Evolutionary conservation across 495 filamentous ascomycete species (phyloP).

Genomic region (Podospora appendiculata): DNA sequence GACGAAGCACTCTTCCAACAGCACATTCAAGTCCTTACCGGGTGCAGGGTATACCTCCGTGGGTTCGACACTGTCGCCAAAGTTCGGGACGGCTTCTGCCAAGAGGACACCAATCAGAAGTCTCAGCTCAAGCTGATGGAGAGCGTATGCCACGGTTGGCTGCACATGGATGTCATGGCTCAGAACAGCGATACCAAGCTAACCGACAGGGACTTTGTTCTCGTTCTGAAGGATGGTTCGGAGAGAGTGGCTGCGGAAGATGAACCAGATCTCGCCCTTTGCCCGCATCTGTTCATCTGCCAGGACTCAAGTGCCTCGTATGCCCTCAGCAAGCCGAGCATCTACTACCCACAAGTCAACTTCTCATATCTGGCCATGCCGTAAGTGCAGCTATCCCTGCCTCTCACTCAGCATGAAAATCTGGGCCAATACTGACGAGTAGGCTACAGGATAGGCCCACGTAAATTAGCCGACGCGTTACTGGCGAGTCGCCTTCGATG

Average conservation of each 20-base stretch:
- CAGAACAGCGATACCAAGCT: not conserved
- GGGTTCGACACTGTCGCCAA: conserved; percentile 20
- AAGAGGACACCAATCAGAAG: conserved; percentile 22
- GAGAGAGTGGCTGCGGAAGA: not conserved
- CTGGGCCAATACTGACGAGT: too few relatives aligned
- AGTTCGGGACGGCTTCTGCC: conserved; percentile 11
- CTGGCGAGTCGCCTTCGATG: not conserved
- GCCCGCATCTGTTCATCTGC: conserved; percentile 7
- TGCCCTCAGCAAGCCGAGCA: conserved; percentile 15
- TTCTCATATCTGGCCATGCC: conserved; percentile 22
- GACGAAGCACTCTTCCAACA: conserved; percentile 8
- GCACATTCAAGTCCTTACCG: conserved; percentile 28
- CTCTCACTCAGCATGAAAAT: too few relatives aligned
- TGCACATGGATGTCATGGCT: conserved; percentile 15
- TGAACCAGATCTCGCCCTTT: not conserved
- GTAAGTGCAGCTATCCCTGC: conserved; percentile 6
- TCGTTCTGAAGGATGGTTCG: conserved; percentile 3
- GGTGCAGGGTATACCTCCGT: conserved; percentile 19
- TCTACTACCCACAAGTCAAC: conserved; percentile 3
- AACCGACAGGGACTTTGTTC: conserved; percentile 9
- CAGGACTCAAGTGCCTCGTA: conserved; percentile 9
- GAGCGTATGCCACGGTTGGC: conserved; percentile 19
- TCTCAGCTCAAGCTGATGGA: conserved; percentile 15
- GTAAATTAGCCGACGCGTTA: not conserved
- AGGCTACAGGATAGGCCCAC: not conserved